Evolutionary conservation across 2,329 filamentous ascomycete species (phyloP).

Genomic region (Fusarium poae): DNA sequence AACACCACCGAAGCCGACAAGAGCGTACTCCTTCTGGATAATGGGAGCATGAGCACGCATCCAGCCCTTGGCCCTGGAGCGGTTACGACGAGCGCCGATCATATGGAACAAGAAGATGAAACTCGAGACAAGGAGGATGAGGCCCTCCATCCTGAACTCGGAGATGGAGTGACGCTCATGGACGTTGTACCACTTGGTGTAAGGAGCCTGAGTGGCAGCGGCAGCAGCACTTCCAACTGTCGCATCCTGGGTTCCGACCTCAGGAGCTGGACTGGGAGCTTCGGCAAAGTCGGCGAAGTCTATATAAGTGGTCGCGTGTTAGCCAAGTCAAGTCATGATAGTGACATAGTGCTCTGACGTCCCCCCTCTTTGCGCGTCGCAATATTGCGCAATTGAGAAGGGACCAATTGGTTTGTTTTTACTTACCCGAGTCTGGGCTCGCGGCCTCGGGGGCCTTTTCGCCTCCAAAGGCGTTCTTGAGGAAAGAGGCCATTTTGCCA

Average conservation of each 20-base stretch:
- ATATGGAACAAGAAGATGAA: conserved; percentile 83
- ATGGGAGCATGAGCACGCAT: conserved; percentile 78
- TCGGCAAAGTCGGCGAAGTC: conserved; percentile 96
- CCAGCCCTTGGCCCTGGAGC: conserved; percentile 84
- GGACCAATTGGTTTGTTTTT: neutral
- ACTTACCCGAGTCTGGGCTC: conserved; percentile 74
- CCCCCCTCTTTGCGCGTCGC: conserved; percentile 27
- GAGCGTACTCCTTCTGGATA: conserved; percentile 84
- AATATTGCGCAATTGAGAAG: conserved; percentile 33
- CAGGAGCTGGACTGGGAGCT: conserved; percentile 74
- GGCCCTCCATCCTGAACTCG: conserved; percentile 90
- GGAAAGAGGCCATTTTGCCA: conserved; percentile 66
- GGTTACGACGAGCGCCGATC: conserved; percentile 84
- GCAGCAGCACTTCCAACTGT: conserved; percentile 62
- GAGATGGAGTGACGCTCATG: conserved; percentile 87
- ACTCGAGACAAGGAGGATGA: conserved; percentile 81
- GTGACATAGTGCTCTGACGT: neutral
- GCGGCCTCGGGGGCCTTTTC: conserved; percentile 66
- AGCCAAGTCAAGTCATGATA: conserved; percentile 37
- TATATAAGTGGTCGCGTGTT: conserved; percentile 56
- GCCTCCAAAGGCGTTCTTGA: conserved; percentile 78
- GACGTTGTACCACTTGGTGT: conserved; percentile 96
- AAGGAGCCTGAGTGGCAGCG: conserved; percentile 68
- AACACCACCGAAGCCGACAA: conserved; percentile 81
- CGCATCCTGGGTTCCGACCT: conserved; percentile 62